phyloP scores from a whole-genome alignment of 1,139 yeast genomes.

The Yamadazyma atmosphaerica region DNA sequence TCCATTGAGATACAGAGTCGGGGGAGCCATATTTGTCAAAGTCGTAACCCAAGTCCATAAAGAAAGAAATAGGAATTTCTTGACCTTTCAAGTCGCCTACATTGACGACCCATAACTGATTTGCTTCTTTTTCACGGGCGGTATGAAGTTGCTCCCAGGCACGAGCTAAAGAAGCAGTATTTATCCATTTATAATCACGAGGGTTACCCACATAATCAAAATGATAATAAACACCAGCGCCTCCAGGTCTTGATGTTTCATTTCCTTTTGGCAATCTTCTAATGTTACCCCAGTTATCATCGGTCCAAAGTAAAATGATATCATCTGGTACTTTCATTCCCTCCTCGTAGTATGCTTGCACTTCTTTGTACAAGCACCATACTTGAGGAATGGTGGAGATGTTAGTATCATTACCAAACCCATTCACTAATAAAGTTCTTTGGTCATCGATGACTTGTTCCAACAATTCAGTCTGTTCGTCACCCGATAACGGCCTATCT shows the following conservation, averaged over 20 bases:
- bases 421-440: constrained; percentile 14
- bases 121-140: constrained; percentile 15
- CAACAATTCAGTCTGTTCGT: constrained; percentile 14
- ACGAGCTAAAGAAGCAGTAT: constrained; percentile 13
- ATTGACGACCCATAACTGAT: constrained; percentile 16
- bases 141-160: constrained; percentile 19
- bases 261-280: constrained; percentile 19
- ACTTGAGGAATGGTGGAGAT: constrained; percentile 17
- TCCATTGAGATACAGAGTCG: constrained; percentile 13
- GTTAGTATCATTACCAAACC: constrained; percentile 12
- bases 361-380: constrained; percentile 21
- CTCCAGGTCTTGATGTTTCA: constrained; percentile 17
- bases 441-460: constrained; percentile 16
- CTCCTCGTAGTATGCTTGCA: constrained; percentile 17
- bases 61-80: constrained; percentile 17
- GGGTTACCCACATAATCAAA: constrained; percentile 21
- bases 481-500: constrained; percentile 17
- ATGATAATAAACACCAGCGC: constrained; percentile 20
- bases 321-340: constrained; percentile 22
- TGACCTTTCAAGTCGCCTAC: constrained; percentile 19
- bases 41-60: constrained; percentile 17
- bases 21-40: constrained; percentile 15
- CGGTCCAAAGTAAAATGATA: constrained; percentile 19
- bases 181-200: constrained; percentile 19
- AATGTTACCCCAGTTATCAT: constrained; percentile 21